A percentile compares a stretch with the other conserved stretches of the same genome.
These are phyloP conservation scores for Macrotyloma uniflorum DNA, from an alignment of 306 rosid species.

Conservation along the genomic window DNA sequence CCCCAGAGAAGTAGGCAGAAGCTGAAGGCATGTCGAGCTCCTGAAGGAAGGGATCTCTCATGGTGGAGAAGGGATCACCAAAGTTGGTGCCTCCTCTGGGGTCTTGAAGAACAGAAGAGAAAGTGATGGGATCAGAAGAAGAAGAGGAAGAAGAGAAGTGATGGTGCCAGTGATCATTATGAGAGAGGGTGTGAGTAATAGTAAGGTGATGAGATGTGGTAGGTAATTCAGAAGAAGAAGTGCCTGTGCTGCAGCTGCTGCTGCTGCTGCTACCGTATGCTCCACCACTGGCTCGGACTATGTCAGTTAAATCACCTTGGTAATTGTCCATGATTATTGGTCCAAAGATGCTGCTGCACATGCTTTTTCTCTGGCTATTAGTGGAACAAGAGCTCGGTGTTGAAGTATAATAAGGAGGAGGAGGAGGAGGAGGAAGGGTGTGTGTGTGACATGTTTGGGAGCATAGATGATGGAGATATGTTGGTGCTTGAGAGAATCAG, in stretches of 20 bases:
- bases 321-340: constrained; percentile 63
- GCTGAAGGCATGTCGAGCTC: constrained; percentile 39
- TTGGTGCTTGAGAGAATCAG: neutral
- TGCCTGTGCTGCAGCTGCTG: neutral
- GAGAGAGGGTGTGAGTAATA: constrained; percentile 14
- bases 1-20: constrained; percentile 39
- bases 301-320: constrained; percentile 89
- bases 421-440: neutral
- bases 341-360: constrained; percentile 55
- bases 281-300: constrained; percentile 56
- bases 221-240: constrained; percentile 33
- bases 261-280: constrained; percentile 26
- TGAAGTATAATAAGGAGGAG: constrained; percentile 1
- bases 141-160: constrained; percentile 7
- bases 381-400: neutral
- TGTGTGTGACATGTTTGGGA: constrained; percentile 24
- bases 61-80: constrained; percentile 76
- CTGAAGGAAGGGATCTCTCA: constrained; percentile 75
- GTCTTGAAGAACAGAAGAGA: constrained; percentile 41
- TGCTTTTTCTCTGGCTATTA: constrained; percentile 21
- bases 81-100: constrained; percentile 39
- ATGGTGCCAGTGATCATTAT: constrained; percentile 33
- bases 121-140: constrained; percentile 45
- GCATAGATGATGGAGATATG: neutral
- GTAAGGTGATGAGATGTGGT: constrained; percentile 26